Conservation (phyloP, 495 filamentous ascomycete genomes). For the Copromyces sp. region DNA sequence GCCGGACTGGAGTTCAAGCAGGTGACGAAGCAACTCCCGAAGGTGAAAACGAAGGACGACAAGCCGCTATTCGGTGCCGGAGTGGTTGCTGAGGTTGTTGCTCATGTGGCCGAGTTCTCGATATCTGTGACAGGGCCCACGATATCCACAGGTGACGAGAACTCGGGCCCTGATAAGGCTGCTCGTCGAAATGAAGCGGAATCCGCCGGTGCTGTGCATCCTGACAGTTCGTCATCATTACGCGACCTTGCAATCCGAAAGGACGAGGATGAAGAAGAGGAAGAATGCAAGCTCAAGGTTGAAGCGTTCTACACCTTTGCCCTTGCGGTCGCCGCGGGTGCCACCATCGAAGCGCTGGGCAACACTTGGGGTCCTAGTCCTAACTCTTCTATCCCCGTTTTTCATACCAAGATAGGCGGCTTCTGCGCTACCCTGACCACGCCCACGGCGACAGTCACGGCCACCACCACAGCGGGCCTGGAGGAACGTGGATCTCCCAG, state of each 20-base stretch:
- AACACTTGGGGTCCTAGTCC: conserved; percentile 42
- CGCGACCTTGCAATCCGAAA: neutral
- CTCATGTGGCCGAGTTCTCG: conserved; percentile 42
- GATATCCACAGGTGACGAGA: neutral
- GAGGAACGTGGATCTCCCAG: neutral
- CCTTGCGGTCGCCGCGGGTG: conserved; percentile 42
- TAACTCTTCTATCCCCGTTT: conserved; percentile 38
- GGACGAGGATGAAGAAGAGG: conserved; percentile 11
- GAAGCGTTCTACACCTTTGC: conserved; percentile 39
- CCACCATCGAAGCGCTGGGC: conserved; percentile 23
- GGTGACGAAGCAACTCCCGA: neutral
- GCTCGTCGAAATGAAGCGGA: neutral
- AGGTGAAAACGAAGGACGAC: neutral
- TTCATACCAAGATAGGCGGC: conserved; percentile 40
- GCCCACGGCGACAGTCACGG: conserved; percentile 16
- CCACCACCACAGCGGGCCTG: neutral
- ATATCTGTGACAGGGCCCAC: conserved; percentile 34
- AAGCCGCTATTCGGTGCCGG: conserved; percentile 24
- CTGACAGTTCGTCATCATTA: neutral
- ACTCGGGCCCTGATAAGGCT: neutral
- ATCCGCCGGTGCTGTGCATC: neutral
- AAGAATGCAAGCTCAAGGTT: conserved; percentile 33
- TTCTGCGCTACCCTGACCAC: conserved; percentile 29
- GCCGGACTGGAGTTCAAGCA: conserved; percentile 31
- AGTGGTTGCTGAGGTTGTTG: conserved; percentile 36